Evolutionary conservation across 202 grass and related monocot genomes (phyloP).

Genomic region (Elaeis oleifera): DNA sequence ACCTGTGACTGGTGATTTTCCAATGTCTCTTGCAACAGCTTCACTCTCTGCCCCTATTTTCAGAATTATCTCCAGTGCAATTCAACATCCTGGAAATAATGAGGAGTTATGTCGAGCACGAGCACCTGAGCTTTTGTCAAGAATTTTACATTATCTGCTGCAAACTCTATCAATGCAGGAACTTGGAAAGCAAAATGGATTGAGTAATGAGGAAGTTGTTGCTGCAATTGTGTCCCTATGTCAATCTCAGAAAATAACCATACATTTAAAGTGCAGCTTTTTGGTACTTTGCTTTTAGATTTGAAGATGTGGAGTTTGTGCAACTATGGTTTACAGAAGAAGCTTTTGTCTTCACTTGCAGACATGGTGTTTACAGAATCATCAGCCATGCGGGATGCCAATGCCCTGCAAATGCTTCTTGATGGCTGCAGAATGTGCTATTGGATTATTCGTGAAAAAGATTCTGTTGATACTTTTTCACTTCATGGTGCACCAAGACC

Average conservation of each 20-base stretch:
- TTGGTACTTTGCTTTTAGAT: slow-evolving; percentile 79
- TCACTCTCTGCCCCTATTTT: slow-evolving; percentile 86
- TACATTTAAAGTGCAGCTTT: slow-evolving; percentile 82
- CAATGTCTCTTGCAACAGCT: slow-evolving; percentile 40
- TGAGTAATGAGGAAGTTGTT: slow-evolving; percentile 78
- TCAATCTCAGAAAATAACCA: slow-evolving; percentile 81
- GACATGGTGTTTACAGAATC: slow-evolving; percentile 96
- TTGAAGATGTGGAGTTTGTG: slow-evolving; percentile 95
- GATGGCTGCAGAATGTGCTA: slow-evolving; percentile 96
- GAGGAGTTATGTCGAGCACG: slow-evolving; percentile 75
- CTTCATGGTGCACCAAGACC: slow-evolving; percentile 47
- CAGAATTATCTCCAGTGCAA: slow-evolving; percentile 73
- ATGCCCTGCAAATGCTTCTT: slow-evolving; percentile 95
- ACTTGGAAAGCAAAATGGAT: slow-evolving; percentile 34
- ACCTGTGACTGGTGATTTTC: slow-evolving; percentile 52
- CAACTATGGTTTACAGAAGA: slow-evolving; percentile 92
- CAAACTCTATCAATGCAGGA: slow-evolving; percentile 55
- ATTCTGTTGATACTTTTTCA: slow-evolving; percentile 68
- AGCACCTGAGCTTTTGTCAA: slow-evolving; percentile 77
- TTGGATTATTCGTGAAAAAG: slow-evolving; percentile 64
- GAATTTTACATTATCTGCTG: slow-evolving; percentile 70
- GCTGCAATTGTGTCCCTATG: slow-evolving; percentile 75
- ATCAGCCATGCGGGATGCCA: slow-evolving; percentile 81
- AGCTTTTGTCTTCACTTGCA: slow-evolving; percentile 96
- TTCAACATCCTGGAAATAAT: slow-evolving; percentile 92